phyloP scores from a whole-genome alignment of 2,329 filamentous ascomycete species.

The Trichoderma harzianum region DNA sequence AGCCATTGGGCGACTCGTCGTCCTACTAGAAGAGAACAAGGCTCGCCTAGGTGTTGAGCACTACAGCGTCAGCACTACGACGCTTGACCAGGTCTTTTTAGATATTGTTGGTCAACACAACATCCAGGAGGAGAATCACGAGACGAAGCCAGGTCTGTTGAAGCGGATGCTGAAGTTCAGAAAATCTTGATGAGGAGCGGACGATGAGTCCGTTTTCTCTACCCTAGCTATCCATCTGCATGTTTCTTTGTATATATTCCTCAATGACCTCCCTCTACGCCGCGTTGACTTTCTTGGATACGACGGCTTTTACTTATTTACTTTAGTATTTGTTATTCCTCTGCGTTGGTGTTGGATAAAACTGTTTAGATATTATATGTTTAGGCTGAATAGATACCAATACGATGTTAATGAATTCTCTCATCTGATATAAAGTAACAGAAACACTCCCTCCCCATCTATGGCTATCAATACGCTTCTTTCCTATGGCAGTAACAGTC shows the following conservation, averaged over 20 bases:
- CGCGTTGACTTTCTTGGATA: background rate
- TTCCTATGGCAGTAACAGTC: too few relatives aligned
- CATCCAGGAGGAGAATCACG: constrained; percentile 67
- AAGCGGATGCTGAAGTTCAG: background rate
- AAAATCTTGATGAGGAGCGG: background rate
- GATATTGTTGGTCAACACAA: constrained; percentile 78
- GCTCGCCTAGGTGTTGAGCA: constrained; percentile 70
- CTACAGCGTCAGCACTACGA: constrained; percentile 83
- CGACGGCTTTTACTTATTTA: background rate
- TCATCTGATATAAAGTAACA: background rate
- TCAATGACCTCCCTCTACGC: background rate
- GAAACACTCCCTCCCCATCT: too few relatives aligned
- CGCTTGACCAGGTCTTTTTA: constrained; percentile 87
- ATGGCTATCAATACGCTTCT: too few relatives aligned
- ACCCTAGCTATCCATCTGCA: background rate
- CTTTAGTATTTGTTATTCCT: background rate
- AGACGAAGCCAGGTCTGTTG: constrained; percentile 27
- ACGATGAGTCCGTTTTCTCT: background rate
- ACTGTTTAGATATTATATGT: background rate
- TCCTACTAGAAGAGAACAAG: constrained; percentile 69
- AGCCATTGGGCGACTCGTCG: constrained; percentile 67
- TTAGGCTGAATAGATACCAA: background rate
- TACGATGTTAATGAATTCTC: background rate
- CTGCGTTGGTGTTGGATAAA: background rate
- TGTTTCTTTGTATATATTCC: background rate